These are phyloP conservation scores for Acacia crassicarpa DNA, from an alignment of 306 rosid genomes.

Conservation along the genomic window DNA sequence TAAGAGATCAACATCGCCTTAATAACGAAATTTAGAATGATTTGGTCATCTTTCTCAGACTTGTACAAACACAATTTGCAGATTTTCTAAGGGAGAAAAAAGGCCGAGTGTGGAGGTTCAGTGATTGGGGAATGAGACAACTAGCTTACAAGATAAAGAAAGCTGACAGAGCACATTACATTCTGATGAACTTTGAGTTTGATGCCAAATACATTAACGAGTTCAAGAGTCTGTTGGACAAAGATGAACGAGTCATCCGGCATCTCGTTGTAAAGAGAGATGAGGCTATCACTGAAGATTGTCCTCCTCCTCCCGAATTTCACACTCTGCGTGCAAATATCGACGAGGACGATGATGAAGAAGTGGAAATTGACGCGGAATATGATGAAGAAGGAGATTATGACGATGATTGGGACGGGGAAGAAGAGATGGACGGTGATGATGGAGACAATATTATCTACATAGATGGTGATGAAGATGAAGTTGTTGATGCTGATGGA, in stretches of 20 bases:
- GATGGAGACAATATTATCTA: conserved; percentile 34
- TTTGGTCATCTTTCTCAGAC: conserved; percentile 24
- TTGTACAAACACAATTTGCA: conserved; percentile 38
- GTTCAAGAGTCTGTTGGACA: conserved; percentile 80
- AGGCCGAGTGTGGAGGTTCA: conserved; percentile 82
- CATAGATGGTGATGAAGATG: conserved; percentile 27
- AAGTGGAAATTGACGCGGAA: conserved; percentile 36
- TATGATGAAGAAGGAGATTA: conserved; percentile 5
- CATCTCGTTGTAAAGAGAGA: conserved; percentile 86
- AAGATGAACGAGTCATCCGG: conserved; percentile 85
- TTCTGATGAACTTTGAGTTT: conserved; percentile 88
- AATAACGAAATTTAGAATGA: background rate
- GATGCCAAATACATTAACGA: conserved; percentile 83
- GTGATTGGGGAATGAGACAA: conserved; percentile 92
- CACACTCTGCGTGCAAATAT: conserved; percentile 42
- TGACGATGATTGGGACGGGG: conserved; percentile 31
- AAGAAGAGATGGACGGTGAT: conserved; percentile 39
- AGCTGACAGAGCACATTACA: conserved; percentile 71
- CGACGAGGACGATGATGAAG: conserved; percentile 48
- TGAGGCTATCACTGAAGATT: conserved; percentile 80
- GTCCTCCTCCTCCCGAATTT: conserved; percentile 89
- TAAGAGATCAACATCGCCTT: background rate
- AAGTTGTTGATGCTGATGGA: conserved; percentile 23
- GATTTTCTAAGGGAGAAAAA: conserved; percentile 87
- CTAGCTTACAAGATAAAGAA: conserved; percentile 84